These are phyloP conservation scores for Cladorrhinum sp. DNA, from an alignment of 2,329 filamentous ascomycete species.

Conservation along the genomic window DNA sequence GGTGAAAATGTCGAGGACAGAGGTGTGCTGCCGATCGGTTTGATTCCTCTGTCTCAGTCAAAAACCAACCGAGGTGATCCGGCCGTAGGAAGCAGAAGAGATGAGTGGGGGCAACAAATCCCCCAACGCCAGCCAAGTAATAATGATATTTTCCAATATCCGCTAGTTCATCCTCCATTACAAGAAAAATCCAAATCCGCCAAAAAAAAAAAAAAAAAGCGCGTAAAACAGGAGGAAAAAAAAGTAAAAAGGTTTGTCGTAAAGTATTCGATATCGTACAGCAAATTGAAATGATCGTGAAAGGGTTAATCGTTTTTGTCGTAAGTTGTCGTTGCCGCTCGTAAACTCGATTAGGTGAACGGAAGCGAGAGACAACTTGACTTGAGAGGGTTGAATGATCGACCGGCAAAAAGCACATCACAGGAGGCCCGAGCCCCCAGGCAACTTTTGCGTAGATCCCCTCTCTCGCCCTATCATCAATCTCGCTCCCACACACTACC, in stretches of 20 bases:
- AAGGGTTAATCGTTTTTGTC: background rate
- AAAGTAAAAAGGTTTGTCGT: conserved; percentile 4
- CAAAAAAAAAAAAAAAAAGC: conserved; percentile 6
- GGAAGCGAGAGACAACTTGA: conserved; percentile 3
- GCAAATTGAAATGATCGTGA: background rate
- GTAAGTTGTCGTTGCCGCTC: background rate
- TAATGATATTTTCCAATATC: conserved; percentile 7
- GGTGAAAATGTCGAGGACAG: background rate
- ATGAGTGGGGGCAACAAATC: no score
- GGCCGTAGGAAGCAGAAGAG: background rate
- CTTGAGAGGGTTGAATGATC: background rate
- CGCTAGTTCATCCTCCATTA: background rate
- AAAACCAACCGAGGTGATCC: background rate
- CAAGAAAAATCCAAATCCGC: conserved; percentile 2
- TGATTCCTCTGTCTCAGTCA: background rate
- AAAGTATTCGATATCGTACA: conserved; percentile 15
- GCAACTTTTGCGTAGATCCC: background rate
- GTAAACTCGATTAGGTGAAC: background rate
- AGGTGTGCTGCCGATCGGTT: background rate
- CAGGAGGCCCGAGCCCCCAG: background rate
- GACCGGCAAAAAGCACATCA: background rate
- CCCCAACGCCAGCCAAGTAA: background rate
- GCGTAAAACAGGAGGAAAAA: background rate
- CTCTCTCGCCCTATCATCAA: background rate
- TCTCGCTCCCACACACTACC: background rate